phyloP scores from a whole-genome alignment of 2,329 filamentous ascomycete genomes.

The Cladophialophora immunda region DNA sequence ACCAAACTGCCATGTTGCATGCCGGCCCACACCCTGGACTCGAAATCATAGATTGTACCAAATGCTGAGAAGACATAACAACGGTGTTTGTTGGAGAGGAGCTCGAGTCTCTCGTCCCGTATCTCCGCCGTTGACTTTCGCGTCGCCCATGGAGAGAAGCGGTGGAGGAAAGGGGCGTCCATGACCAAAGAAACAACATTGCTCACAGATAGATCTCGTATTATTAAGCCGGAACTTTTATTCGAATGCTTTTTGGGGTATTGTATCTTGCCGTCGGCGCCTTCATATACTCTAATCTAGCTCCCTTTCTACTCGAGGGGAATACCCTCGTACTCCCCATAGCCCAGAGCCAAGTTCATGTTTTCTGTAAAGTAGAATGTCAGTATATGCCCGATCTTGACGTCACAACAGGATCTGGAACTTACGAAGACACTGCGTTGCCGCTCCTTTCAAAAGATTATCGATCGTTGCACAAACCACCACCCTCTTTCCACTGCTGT shows the following conservation, averaged over 20 bases:
- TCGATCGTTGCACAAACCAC: constrained; percentile 96
- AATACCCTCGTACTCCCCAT: constrained; percentile 88
- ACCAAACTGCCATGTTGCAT: background rate
- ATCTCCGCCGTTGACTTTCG: background rate
- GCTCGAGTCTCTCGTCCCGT: background rate
- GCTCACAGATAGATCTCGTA: constrained; percentile 5
- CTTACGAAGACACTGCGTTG: constrained; percentile 90
- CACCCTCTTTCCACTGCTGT: constrained; percentile 86
- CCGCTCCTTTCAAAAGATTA: constrained; percentile 91
- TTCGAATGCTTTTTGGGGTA: constrained; percentile 8
- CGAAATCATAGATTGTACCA: background rate
- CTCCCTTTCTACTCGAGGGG: constrained; percentile 58
- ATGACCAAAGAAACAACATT: constrained; percentile 19
- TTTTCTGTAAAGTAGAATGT: constrained; percentile 67
- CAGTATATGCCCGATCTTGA: constrained; percentile 11
- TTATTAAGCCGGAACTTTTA: constrained; percentile 1
- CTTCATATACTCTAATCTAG: constrained; percentile 5
- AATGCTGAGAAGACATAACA: background rate
- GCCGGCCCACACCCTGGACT: background rate
- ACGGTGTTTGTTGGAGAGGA: background rate
- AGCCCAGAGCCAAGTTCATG: constrained; percentile 91
- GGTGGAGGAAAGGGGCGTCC: background rate
- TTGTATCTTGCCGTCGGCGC: constrained; percentile 6
- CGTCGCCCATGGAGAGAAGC: background rate
- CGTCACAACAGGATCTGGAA: constrained; percentile 43